Percentiles rank a stretch among this genome's conserved stretches.
phyloP scores from a whole-genome alignment of 257 asterid species.

The Marsdenia floribunda region DNA sequence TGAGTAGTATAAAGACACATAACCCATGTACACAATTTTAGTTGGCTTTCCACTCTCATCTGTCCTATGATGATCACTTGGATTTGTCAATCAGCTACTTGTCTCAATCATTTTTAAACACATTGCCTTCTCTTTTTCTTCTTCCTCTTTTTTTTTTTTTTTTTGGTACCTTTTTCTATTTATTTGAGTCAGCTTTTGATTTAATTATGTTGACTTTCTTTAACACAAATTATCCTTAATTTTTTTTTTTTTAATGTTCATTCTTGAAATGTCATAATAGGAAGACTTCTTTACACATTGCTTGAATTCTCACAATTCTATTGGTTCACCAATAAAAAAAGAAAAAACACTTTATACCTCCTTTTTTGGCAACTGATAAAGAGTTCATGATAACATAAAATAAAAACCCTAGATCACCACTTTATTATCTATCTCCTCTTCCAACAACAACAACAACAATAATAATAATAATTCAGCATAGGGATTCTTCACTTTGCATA shows the following conservation, averaged over 20 bases:
- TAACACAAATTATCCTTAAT: not conserved
- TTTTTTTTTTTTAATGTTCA: not conserved
- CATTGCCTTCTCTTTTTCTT: not conserved
- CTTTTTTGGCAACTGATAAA: not conserved
- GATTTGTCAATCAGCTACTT: conserved; percentile 18
- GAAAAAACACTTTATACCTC: not conserved
- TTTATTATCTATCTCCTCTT: not conserved
- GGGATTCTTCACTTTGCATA: not conserved
- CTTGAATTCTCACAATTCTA: conserved; percentile 1
- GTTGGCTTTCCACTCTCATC: conserved; percentile 3
- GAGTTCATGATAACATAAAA: not conserved
- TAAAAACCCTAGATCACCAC: not conserved
- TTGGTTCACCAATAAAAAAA: not conserved
- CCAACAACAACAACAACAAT: not conserved
- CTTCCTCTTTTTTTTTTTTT: no score
- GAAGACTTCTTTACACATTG: not conserved
- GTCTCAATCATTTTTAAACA: conserved; percentile 26
- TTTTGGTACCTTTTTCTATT: not conserved
- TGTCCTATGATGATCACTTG: conserved; percentile 9
- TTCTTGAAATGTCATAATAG: not conserved
- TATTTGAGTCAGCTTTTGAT: conserved; percentile 1
- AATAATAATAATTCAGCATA: no score
- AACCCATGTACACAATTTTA: not conserved
- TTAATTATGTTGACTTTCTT: conserved; percentile 8
- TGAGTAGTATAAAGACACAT: conserved; percentile 17